phyloP scores from a whole-genome alignment of 2,329 filamentous ascomycete genomes.

The Diaporthe citrichinensis region DNA sequence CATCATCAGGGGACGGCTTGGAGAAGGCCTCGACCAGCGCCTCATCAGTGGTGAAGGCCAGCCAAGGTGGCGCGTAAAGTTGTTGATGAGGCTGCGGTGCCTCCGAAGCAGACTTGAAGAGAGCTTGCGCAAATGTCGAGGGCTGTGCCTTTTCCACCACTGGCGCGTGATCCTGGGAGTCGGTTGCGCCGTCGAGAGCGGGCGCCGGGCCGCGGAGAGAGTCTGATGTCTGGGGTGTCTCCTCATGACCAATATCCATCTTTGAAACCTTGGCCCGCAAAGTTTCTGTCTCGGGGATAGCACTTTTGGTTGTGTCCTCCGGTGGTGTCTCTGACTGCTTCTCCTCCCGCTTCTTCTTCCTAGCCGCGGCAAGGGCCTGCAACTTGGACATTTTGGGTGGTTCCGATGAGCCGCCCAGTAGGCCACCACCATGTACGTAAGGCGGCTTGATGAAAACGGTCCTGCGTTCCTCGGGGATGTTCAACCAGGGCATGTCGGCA shows the following conservation, averaged over 20 bases:
- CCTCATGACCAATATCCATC: neutral
- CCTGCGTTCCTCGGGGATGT: slow-evolving; percentile 75
- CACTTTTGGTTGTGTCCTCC: slow-evolving; percentile 14
- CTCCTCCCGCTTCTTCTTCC: slow-evolving; percentile 77
- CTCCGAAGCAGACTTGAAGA: slow-evolving; percentile 60
- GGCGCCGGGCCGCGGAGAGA: neutral
- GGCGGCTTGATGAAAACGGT: slow-evolving; percentile 73
- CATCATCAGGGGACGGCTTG: slow-evolving; percentile 91
- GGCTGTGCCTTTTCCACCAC: slow-evolving; percentile 50
- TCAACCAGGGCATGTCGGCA: slow-evolving; percentile 87
- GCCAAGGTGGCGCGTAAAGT: slow-evolving; percentile 63
- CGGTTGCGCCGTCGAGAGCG: slow-evolving; percentile 13
- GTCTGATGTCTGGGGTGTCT: neutral
- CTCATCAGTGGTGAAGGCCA: slow-evolving; percentile 57
- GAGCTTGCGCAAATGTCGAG: slow-evolving; percentile 70
- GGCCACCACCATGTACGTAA: slow-evolving; percentile 69
- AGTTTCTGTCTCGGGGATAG: slow-evolving; percentile 3
- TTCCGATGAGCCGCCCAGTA: slow-evolving; percentile 81
- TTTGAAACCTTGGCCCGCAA: neutral
- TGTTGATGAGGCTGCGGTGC: slow-evolving; percentile 46
- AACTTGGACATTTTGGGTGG: slow-evolving; percentile 88
- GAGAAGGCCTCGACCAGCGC: slow-evolving; percentile 77
- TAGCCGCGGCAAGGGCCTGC: slow-evolving; percentile 87
- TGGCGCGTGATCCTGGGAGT: slow-evolving; percentile 4
- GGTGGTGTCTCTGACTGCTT: slow-evolving; percentile 54